Conservation (phyloP, 1,284 basidiomycete genomes). For the Ustilago shanxiensis region DNA sequence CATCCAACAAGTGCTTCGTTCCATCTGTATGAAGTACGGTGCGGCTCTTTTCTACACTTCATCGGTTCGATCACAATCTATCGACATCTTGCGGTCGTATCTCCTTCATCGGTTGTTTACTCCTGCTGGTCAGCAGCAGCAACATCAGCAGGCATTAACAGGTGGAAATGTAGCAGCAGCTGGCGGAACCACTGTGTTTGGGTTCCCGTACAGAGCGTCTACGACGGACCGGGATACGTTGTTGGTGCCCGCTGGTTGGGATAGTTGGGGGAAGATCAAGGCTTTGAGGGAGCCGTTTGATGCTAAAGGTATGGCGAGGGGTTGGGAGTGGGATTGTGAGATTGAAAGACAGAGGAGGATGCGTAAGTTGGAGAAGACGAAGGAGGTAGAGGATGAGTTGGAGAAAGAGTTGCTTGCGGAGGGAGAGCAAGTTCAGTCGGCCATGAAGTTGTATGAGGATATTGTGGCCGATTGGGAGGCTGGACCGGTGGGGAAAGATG, state of each 20-base stretch:
- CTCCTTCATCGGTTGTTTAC: constrained; percentile 87
- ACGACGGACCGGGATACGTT: constrained; percentile 91
- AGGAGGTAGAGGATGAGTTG: constrained; percentile 44
- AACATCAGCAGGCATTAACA: constrained; percentile 14
- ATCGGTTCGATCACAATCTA: constrained; percentile 79
- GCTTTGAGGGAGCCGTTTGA: constrained; percentile 93
- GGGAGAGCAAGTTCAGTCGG: constrained; percentile 46
- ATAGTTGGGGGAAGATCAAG: constrained; percentile 95
- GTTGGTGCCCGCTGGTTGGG: constrained; percentile 94
- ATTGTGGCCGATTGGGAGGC: constrained; percentile 61
- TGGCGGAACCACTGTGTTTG: constrained; percentile 79
- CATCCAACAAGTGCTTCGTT: constrained; percentile 91
- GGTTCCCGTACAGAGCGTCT: constrained; percentile 87
- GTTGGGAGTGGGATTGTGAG: constrained; percentile 73
- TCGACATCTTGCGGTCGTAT: constrained; percentile 85
- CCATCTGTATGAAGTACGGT: constrained; percentile 92
- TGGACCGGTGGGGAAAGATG: constrained; percentile 20
- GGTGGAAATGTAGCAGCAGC: constrained; percentile 56
- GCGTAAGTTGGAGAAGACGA: constrained; percentile 30
- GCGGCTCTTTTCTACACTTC: constrained; percentile 93
- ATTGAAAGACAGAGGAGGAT: constrained; percentile 43
- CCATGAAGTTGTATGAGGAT: constrained; percentile 63
- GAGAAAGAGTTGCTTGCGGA: constrained; percentile 45
- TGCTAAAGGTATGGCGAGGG: constrained; percentile 81
- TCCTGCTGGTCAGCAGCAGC: constrained; percentile 71